Conservation (phyloP, 345 rosid genomes). For the Durio zibethinus region DNA sequence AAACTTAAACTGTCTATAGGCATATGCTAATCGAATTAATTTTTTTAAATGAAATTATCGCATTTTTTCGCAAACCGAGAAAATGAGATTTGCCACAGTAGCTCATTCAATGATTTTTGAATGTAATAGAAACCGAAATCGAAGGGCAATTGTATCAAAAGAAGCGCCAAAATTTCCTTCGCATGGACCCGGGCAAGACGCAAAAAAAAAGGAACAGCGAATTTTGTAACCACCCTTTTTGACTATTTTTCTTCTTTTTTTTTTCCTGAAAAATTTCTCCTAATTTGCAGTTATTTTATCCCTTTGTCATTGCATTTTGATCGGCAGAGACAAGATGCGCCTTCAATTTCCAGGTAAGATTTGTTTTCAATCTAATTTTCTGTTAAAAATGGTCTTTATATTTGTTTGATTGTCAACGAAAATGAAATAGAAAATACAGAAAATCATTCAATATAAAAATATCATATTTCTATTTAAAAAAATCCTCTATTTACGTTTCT, state of each 20-base stretch:
- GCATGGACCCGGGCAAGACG: slow-evolving; percentile 11
- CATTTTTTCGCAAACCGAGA: neutral
- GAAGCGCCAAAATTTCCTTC: slow-evolving; percentile 38
- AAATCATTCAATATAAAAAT: neutral
- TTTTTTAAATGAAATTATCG: slow-evolving; percentile 11
- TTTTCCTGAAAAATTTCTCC: slow-evolving; percentile 13
- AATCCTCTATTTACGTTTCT: neutral
- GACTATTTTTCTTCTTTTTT: neutral
- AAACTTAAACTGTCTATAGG: no score
- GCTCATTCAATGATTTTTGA: neutral
- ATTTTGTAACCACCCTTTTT: neutral
- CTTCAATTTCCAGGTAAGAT: slow-evolving; percentile 27
- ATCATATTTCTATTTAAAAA: neutral
- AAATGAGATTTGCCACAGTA: neutral
- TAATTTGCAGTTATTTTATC: neutral
- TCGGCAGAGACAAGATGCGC: slow-evolving; percentile 13
- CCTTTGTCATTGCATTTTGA: neutral
- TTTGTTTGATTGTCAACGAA: neutral
- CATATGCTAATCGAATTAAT: no score
- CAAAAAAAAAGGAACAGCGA: neutral
- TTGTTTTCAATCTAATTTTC: neutral
- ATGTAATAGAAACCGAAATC: neutral
- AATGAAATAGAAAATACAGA: neutral
- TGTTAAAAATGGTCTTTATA: neutral
- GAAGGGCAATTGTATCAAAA: slow-evolving; percentile 22